Evolutionary conservation across 2,329 filamentous ascomycete genomes (phyloP).

Genomic region (Pestalotiopsis fici): DNA sequence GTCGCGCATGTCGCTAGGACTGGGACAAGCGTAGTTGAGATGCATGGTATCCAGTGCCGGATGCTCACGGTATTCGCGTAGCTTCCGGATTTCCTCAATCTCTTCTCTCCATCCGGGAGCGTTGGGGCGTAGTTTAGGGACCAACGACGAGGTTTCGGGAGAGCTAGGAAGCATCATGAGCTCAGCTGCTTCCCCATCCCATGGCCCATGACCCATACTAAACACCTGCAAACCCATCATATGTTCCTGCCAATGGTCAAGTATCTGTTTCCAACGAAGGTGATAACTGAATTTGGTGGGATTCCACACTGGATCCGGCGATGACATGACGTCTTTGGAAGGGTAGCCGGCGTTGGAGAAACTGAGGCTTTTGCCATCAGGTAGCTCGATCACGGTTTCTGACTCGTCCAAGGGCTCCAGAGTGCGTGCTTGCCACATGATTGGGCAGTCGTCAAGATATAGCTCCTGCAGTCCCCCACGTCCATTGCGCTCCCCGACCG

Average conservation of each 20-base stretch:
- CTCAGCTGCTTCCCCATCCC: background rate
- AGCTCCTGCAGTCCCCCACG: constrained; percentile 37
- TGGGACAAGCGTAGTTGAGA: constrained; percentile 11
- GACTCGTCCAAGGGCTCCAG: constrained; percentile 1
- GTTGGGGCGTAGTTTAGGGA: background rate
- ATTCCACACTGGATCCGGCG: background rate
- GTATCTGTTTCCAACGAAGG: constrained; percentile 12
- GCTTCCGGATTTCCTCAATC: background rate
- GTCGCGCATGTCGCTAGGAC: background rate
- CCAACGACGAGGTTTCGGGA: background rate
- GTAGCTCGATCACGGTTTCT: background rate
- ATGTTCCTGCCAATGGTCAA: constrained; percentile 6
- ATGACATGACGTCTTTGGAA: background rate
- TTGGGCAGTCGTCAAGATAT: constrained; percentile 43
- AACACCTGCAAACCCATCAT: constrained; percentile 6
- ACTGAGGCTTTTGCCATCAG: background rate
- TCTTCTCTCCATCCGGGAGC: background rate
- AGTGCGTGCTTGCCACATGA: constrained; percentile 22
- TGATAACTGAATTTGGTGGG: constrained; percentile 5
- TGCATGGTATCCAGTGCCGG: background rate
- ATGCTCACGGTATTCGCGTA: background rate
- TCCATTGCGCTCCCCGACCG: constrained; percentile 25
- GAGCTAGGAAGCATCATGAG: background rate
- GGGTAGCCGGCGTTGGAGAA: constrained; percentile 12
- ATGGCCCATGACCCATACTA: constrained; percentile 10